Evolutionary conservation across 129 eudicot genomes (phyloP), one percentile per base, ranked within the genome.

Genomic region (carrot (Daucus carota)): DNA sequence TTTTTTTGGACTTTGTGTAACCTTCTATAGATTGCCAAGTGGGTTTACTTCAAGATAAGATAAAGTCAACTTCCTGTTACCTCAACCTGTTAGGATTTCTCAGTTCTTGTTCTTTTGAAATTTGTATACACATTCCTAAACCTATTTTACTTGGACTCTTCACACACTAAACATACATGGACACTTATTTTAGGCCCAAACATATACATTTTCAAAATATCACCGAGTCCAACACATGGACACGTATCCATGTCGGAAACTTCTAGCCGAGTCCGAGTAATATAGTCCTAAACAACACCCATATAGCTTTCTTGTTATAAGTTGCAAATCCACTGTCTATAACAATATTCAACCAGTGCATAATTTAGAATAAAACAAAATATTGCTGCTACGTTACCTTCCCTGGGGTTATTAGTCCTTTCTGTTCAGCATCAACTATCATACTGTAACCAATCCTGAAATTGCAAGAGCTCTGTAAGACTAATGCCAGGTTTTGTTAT

Each of bases 381-480:
- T 38, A 36, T 24, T 31, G 2, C 9, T 31, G 70, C 66, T 46
- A 66, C 34, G 31, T 75, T 88, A 93, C 98, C 97, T 93, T 91
- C 65, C 99, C 99, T 7, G 97, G 95, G 59, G 96, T 91, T 44
- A 95, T 91, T 59, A 88, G 86, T 38, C 99, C 99, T 76, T 77
- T 85, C 78, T 95, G 80, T 85, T 95, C 99, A 36, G 97, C 99
- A 80, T 94, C 99, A 81, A 81, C 20, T 31, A 94, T 88, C 99
- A 94, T 94, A 83, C 97, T 91, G 84, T 81, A 85, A 17, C 99
- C 99, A 52, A 95, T 95, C 86, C 99, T 93, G 97, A 79, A 87
- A 80, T 15, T 73, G 82, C 45, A 86, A 63, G 73, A 80, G 65
- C 44, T 70, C 43, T 16, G 60, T 52, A 36, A 63, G 52, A 32